Conservation (phyloP, 2,329 filamentous ascomycete species). For the Neonectria neomacrospora region DNA sequence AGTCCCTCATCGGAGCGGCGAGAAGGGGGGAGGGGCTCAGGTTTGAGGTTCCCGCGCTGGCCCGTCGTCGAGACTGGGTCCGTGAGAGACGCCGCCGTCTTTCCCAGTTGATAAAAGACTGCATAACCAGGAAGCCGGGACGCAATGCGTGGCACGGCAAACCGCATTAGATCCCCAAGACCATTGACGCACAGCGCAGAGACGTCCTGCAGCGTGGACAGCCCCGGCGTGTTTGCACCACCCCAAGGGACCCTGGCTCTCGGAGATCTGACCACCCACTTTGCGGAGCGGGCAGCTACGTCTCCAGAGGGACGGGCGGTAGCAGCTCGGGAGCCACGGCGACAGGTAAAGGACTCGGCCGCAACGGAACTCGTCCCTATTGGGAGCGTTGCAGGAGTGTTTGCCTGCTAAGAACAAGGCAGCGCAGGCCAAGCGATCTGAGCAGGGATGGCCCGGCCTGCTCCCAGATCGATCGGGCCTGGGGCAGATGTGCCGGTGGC, state of each 20-base stretch:
- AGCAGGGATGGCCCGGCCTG: background rate
- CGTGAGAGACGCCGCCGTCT: background rate
- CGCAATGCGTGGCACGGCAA: conserved; percentile 23
- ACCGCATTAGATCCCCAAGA: background rate
- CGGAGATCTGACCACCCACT: background rate
- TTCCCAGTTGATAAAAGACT: conserved; percentile 26
- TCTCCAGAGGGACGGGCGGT: background rate
- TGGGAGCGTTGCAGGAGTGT: background rate
- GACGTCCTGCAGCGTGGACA: background rate
- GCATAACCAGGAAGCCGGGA: conserved; percentile 35
- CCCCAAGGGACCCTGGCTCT: background rate
- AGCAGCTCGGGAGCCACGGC: background rate
- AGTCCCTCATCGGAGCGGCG: background rate
- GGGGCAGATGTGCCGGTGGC: too few species aligned
- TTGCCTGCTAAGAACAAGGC: background rate
- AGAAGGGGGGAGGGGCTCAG: background rate
- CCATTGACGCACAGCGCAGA: background rate
- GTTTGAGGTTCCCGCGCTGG: conserved; percentile 16
- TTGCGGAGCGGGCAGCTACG: background rate
- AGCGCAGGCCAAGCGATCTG: background rate
- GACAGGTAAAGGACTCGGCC: background rate
- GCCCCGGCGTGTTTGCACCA: background rate
- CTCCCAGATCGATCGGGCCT: background rate
- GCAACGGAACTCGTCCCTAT: background rate
- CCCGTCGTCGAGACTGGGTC: conserved; percentile 8